Evolutionary conservation across 306 rosid species (phyloP).

Genomic region (Myrica gale): DNA sequence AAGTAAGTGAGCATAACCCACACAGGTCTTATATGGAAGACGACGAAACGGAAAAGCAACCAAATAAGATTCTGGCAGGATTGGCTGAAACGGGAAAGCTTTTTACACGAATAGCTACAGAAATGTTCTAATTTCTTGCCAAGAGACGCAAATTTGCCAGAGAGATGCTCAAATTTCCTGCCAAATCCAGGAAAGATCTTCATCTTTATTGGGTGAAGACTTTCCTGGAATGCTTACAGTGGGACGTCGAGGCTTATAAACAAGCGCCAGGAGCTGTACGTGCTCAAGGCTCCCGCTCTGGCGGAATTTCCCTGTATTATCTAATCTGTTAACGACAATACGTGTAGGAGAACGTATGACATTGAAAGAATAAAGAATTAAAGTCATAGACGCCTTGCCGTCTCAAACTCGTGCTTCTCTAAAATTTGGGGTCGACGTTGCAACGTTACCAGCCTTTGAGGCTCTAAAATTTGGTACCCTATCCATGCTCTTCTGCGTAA

Average conservation of each 20-base stretch:
- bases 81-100: neutral
- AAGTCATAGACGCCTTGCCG: too few species aligned
- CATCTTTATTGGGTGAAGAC: conserved; percentile 12
- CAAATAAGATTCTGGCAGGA: neutral
- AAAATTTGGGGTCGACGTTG: too few species aligned
- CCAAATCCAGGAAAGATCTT: neutral
- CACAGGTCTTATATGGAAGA: conserved; percentile 17
- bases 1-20: conserved; percentile 39
- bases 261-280: neutral
- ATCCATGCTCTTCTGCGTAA: too few species aligned
- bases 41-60: neutral
- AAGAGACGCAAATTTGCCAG: neutral
- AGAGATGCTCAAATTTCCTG: too few species aligned
- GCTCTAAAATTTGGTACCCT: too few species aligned
- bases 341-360: too few species aligned
- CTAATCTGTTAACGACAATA: too few species aligned
- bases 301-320: too few species aligned
- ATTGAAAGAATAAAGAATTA: too few species aligned
- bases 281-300: too few species aligned
- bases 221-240: neutral
- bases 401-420: too few species aligned
- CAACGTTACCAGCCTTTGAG: too few species aligned
- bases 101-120: neutral
- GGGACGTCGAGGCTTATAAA: conserved; percentile 16
- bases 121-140: neutral